These are phyloP conservation scores for Candida alai DNA, from an alignment of 805 yeast genomes.

Conservation along the genomic window DNA sequence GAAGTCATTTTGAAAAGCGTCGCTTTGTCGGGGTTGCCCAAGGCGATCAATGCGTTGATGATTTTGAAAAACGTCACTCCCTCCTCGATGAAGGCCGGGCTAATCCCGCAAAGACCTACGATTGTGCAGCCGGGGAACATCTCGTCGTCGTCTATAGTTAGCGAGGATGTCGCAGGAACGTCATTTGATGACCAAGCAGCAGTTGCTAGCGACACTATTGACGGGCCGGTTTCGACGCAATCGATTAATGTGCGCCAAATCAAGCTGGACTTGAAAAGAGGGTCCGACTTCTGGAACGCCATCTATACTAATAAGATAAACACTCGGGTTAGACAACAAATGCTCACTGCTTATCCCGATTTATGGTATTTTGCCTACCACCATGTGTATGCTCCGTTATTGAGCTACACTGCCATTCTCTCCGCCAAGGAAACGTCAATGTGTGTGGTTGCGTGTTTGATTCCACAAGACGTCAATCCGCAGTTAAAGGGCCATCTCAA, in stretches of 20 bases:
- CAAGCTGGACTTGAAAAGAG: conserved; percentile 40
- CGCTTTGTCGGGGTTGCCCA: conserved; percentile 82
- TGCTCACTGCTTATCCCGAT: conserved; percentile 79
- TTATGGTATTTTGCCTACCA: conserved; percentile 69
- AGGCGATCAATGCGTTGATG: conserved; percentile 74
- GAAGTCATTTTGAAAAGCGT: conserved; percentile 77
- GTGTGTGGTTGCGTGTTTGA: conserved; percentile 71
- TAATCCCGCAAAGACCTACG: conserved; percentile 25
- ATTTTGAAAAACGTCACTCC: conserved; percentile 67
- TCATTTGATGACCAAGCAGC: conserved; percentile 20
- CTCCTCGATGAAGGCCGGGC: conserved; percentile 21
- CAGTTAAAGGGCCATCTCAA: conserved; percentile 86
- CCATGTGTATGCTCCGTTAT: conserved; percentile 73
- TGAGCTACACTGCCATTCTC: conserved; percentile 64
- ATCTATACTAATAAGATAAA: conserved; percentile 73
- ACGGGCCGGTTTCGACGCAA: conserved; percentile 34
- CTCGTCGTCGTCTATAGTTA: conserved; percentile 34
- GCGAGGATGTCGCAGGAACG: conserved; percentile 38
- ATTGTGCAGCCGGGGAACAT: conserved; percentile 31
- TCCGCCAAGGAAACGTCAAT: conserved; percentile 68
- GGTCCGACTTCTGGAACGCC: conserved; percentile 64
- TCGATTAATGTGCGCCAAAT: conserved; percentile 27
- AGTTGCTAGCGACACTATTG: conserved; percentile 31
- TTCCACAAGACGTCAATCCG: conserved; percentile 92
- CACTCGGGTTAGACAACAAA: conserved; percentile 59